Base-by-base conservation (phyloP, 176 grass and related monocot genomes). In the Oryza meyeriana region DNA sequence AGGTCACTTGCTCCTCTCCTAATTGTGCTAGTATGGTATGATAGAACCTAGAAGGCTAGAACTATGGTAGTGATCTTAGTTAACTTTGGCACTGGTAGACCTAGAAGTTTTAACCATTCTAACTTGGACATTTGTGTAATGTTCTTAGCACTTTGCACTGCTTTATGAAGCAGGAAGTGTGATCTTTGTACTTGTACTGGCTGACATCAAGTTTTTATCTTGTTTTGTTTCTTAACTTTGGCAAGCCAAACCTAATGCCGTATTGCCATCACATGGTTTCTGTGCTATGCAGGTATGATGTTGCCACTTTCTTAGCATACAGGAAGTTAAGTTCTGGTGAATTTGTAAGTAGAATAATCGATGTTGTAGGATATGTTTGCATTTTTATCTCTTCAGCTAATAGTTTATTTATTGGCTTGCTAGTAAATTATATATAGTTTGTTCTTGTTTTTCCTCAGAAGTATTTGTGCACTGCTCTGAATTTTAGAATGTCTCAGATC, bases 251-350 rank as follows among this genome's bases (percentile, higher is more conserved):
- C 63, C 71, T 11, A 73, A 29, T 69, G 47, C 42, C 58, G 59
- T 79, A 64, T n/a, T 67, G 29, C 55, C 58, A 69, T 79, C 50
- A 80, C 50, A 55, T 77, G 64, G 47, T 47, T 3, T 89, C 83
- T 80, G 12, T 83, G 65, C 75, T 68, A 58, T 83, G 78, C 87
- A 99, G 97, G 97, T 99, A 96, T 8, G 97, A 99, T 64, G 73
- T 99, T 65, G 70, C 77, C 18, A 57, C 75, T 22, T 99, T 99
- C 82, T 80, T 99, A 75, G 85, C 91, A 71, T 89, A 96, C 52
- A 83, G 91, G 74, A 81, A 14, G 79, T 87, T 83, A 64, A 89
- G 32, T 70, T 83, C 83, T 33, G 97, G 91, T 45, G 97, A 99
- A 83, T 55, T 94, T 33, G 97, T 99, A 90, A 94, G 90, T 76